A percentile compares a stretch with the other conserved stretches of the same genome.
Conservation (phyloP, 495 filamentous ascomycete species). For the Penicillium verhagenii region DNA sequence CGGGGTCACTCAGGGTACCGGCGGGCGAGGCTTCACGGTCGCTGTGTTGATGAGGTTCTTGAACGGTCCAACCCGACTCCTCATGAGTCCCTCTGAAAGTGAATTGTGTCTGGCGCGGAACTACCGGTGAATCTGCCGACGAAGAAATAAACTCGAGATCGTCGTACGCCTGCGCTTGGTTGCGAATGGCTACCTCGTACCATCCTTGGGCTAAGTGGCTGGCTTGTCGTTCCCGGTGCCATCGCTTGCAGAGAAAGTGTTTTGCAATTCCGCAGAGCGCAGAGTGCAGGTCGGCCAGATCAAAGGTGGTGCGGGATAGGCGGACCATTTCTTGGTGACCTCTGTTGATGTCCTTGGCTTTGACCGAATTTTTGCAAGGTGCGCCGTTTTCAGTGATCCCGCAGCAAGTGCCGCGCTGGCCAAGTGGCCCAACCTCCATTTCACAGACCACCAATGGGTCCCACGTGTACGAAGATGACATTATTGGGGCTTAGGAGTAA, state of each 20-base stretch:
- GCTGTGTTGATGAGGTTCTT: neutral
- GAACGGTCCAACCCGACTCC: neutral
- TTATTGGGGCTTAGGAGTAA: neutral
- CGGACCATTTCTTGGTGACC: neutral
- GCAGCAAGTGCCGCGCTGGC: neutral
- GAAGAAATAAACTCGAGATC: neutral
- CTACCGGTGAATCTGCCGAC: neutral
- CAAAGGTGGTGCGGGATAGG: neutral
- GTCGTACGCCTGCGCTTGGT: neutral
- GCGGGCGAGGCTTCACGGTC: neutral
- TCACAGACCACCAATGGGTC: neutral
- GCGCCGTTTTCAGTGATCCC: neutral
- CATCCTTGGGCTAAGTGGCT: neutral
- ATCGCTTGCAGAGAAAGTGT: neutral
- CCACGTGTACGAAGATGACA: neutral
- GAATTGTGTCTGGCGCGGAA: neutral
- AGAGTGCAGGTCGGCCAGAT: neutral
- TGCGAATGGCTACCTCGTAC: neutral
- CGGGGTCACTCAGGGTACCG: too few species aligned
- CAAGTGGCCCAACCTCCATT: neutral
- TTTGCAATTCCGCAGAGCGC: neutral
- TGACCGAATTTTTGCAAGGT: neutral
- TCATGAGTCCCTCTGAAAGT: neutral
- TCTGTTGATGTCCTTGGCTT: neutral
- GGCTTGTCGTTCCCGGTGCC: neutral